These are phyloP conservation scores for Lizanozyma gosingica DNA, from an alignment of 1,139 yeast species.

Conservation along the genomic window DNA sequence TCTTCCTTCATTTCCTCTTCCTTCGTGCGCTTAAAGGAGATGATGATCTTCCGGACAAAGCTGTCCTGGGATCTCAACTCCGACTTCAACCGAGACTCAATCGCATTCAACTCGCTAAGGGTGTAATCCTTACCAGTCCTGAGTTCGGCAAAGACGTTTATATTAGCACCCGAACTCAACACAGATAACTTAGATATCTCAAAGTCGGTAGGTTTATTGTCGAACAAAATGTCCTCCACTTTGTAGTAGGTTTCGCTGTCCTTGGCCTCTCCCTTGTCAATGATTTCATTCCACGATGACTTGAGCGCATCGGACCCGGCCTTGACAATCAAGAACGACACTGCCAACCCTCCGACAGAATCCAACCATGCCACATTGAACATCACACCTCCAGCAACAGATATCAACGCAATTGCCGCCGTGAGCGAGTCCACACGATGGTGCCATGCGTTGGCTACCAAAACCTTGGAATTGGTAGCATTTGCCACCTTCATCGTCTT, in stretches of 20 bases:
- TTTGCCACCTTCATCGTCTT: slow-evolving; percentile 76
- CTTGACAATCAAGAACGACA: slow-evolving; percentile 67
- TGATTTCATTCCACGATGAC: slow-evolving; percentile 63
- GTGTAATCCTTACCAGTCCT: slow-evolving; percentile 12
- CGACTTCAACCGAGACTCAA: slow-evolving; percentile 18
- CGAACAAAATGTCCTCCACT: slow-evolving; percentile 14
- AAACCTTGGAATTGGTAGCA: slow-evolving; percentile 72
- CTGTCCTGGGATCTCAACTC: slow-evolving; percentile 23
- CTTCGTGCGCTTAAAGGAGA: slow-evolving; percentile 11
- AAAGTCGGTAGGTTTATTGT: slow-evolving; percentile 14
- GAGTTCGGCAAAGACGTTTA: slow-evolving; percentile 25
- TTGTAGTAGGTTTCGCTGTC: slow-evolving; percentile 22
- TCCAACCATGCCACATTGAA: slow-evolving; percentile 78
- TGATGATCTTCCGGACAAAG: slow-evolving; percentile 26
- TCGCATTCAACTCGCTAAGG: slow-evolving; percentile 18
- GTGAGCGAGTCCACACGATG: slow-evolving; percentile 95
- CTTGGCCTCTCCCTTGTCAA: slow-evolving; percentile 38
- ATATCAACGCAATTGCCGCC: slow-evolving; percentile 79
- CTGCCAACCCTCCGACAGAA: slow-evolving; percentile 83
- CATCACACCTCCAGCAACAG: slow-evolving; percentile 79
- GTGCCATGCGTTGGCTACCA: slow-evolving; percentile 98
- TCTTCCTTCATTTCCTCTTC: background rate
- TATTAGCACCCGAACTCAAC: slow-evolving; percentile 37
- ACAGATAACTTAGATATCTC: slow-evolving; percentile 26
- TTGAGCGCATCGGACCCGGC: slow-evolving; percentile 78